phyloP scores from a whole-genome alignment of 495 filamentous ascomycete genomes.

The Penicillium pulvis region DNA sequence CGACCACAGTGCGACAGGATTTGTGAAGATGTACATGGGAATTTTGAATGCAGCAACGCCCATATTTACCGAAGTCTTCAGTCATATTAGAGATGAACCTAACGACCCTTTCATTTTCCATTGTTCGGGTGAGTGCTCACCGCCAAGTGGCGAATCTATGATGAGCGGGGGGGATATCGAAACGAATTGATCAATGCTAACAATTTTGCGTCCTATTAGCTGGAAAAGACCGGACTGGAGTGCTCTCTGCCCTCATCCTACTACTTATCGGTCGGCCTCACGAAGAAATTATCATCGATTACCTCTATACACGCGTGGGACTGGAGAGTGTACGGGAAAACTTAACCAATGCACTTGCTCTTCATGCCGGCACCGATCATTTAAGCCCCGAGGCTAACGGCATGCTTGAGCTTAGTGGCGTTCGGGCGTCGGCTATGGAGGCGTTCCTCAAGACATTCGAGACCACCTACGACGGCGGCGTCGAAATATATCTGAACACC shows the following conservation, averaged over 20 bases:
- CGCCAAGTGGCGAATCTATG: neutral
- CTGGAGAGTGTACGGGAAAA: slow-evolving; percentile 31
- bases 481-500: slow-evolving; percentile 25
- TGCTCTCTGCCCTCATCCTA: slow-evolving; percentile 59
- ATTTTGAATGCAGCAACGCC: slow-evolving; percentile 44
- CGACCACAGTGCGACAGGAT: slow-evolving; percentile 56
- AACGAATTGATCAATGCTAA: slow-evolving; percentile 4
- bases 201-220: slow-evolving; percentile 32
- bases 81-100: slow-evolving; percentile 42
- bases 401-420: slow-evolving; percentile 30
- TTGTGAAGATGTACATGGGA: slow-evolving; percentile 54
- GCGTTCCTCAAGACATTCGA: slow-evolving; percentile 35
- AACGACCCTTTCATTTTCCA: slow-evolving; percentile 52
- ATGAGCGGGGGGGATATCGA: neutral
- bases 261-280: slow-evolving; percentile 50
- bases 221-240: slow-evolving; percentile 66
- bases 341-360: slow-evolving; percentile 23
- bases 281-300: slow-evolving; percentile 54
- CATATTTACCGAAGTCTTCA: slow-evolving; percentile 37
- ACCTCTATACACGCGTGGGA: slow-evolving; percentile 34
- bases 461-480: slow-evolving; percentile 23
- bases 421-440: slow-evolving; percentile 29
- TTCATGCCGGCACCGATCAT: slow-evolving; percentile 24
- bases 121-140: slow-evolving; percentile 56
- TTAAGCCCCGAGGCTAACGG: slow-evolving; percentile 28